Percentiles rank a stretch among this genome's conserved stretches.
phyloP scores from a whole-genome alignment of 176 grass and related monocot genomes.

The Carex kokanica region DNA sequence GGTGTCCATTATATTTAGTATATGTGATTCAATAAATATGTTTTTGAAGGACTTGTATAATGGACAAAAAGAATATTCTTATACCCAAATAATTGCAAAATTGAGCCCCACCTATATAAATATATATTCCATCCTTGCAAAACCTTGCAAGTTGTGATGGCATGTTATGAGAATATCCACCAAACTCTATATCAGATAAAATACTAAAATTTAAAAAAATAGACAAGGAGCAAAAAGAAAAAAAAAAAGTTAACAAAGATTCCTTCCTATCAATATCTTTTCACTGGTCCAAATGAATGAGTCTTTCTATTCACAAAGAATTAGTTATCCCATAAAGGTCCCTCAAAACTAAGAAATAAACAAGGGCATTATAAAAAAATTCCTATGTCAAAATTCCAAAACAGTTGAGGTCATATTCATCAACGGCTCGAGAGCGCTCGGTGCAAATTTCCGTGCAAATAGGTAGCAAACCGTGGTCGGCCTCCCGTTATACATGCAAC shows the following conservation, averaged over 20 bases:
- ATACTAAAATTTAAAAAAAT: background rate
- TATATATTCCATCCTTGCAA: background rate
- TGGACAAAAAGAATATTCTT: background rate
- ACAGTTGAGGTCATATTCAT: slow-evolving; percentile 62
- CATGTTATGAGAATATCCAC: slow-evolving; percentile 30
- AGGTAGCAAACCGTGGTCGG: slow-evolving; percentile 53
- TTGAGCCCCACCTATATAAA: background rate
- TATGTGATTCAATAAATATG: background rate
- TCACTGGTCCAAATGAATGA: slow-evolving; percentile 22
- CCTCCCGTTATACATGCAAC: slow-evolving; percentile 47
- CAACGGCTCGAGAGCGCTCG: slow-evolving; percentile 49
- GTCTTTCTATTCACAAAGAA: slow-evolving; percentile 33
- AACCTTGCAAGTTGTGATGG: background rate
- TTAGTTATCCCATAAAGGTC: slow-evolving; percentile 11
- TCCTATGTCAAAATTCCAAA: slow-evolving; percentile 53
- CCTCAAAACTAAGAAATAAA: slow-evolving; percentile 23
- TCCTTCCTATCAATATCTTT: slow-evolving; percentile 23
- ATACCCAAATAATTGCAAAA: background rate
- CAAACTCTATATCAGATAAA: slow-evolving; percentile 4
- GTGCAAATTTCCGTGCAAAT: slow-evolving; percentile 59
- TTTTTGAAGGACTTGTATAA: background rate
- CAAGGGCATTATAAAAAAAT: background rate
- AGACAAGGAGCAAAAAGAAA: background rate
- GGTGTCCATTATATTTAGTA: too few relatives aligned
- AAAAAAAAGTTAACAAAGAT: slow-evolving; percentile 1